phyloP scores from a whole-genome alignment of 495 filamentous ascomycete species.

The Talaromyces proteolyticus region DNA sequence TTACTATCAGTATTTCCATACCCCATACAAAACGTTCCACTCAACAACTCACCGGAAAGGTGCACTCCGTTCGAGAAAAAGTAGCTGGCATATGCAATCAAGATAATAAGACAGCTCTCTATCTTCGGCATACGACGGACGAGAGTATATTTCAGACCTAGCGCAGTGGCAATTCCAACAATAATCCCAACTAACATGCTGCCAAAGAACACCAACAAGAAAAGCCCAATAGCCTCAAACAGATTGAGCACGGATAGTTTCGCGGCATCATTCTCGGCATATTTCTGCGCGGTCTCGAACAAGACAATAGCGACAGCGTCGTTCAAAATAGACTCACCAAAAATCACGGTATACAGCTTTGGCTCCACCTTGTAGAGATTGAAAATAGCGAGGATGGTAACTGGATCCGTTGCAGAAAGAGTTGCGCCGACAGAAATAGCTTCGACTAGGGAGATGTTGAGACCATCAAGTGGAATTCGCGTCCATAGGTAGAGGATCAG shows the following conservation, averaged over 20 bases:
- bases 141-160: slow-evolving; percentile 88
- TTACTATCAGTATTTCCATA: neutral
- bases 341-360: slow-evolving; percentile 96
- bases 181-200: slow-evolving; percentile 83
- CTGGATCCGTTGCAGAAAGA: slow-evolving; percentile 91
- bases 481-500: slow-evolving; percentile 85
- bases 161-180: slow-evolving; percentile 79
- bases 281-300: slow-evolving; percentile 94
- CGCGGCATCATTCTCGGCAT: slow-evolving; percentile 55
- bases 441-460: slow-evolving; percentile 85
- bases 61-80: slow-evolving; percentile 93
- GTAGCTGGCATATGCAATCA: slow-evolving; percentile 94
- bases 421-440: slow-evolving; percentile 95
- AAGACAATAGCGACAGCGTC: slow-evolving; percentile 97
- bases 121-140: slow-evolving; percentile 91
- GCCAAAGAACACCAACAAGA: slow-evolving; percentile 93
- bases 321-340: slow-evolving; percentile 96
- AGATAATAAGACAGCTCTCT: slow-evolving; percentile 88
- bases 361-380: slow-evolving; percentile 99
- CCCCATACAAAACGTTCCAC: neutral
- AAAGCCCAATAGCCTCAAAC: slow-evolving; percentile 87
- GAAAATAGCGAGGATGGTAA: slow-evolving; percentile 97
- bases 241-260: slow-evolving; percentile 67
- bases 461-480: slow-evolving; percentile 72
- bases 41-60: slow-evolving; percentile 72